A percentile compares a stretch with the other conserved stretches of the same genome.
These are phyloP conservation scores for Huntiella moniliformis DNA, from an alignment of 2,329 filamentous ascomycete species.

Conservation along the genomic window DNA sequence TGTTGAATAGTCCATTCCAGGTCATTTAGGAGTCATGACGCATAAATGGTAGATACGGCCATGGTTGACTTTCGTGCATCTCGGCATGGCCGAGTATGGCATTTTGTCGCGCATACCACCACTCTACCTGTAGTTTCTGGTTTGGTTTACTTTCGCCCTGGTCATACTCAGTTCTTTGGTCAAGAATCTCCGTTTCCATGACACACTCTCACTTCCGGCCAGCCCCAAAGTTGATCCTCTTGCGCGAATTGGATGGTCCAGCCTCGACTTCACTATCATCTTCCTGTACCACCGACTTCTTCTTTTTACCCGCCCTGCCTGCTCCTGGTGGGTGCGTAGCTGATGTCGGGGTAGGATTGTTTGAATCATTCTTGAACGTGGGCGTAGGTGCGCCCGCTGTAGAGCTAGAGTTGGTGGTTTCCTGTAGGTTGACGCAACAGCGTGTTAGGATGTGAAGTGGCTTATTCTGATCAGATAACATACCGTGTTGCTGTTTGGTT, in stretches of 20 bases:
- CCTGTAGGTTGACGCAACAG: conserved; percentile 16
- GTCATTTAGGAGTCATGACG: too few species aligned
- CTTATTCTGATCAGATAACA: conserved; percentile 13
- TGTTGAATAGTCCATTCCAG: too few species aligned
- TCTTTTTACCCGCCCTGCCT: conserved; percentile 28
- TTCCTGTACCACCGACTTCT: conserved; percentile 29
- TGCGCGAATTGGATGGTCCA: conserved; percentile 33
- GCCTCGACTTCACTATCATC: conserved; percentile 43
- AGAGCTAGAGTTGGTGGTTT: conserved; percentile 27
- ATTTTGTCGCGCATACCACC: too few species aligned
- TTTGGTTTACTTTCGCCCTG: too few species aligned
- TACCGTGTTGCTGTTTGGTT: conserved; percentile 23
- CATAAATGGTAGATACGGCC: too few species aligned
- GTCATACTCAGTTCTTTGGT: too few species aligned
- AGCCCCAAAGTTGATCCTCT: conserved; percentile 39
- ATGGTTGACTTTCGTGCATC: too few species aligned
- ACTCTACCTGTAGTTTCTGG: too few species aligned
- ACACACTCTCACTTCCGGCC: conserved; percentile 25
- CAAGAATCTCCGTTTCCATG: too few species aligned
- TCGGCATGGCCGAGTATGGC: too few species aligned
- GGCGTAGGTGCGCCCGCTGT: conserved; percentile 35
- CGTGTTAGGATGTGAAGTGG: conserved; percentile 5
- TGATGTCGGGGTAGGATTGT: conserved; percentile 24
- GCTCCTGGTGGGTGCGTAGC: conserved; percentile 37
- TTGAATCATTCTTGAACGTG: conserved; percentile 25